Percentiles rank a stretch among this genome's conserved stretches.
These are phyloP conservation scores for Fusarium buharicum DNA, from an alignment of 2,329 filamentous ascomycete genomes.

Conservation along the genomic window DNA sequence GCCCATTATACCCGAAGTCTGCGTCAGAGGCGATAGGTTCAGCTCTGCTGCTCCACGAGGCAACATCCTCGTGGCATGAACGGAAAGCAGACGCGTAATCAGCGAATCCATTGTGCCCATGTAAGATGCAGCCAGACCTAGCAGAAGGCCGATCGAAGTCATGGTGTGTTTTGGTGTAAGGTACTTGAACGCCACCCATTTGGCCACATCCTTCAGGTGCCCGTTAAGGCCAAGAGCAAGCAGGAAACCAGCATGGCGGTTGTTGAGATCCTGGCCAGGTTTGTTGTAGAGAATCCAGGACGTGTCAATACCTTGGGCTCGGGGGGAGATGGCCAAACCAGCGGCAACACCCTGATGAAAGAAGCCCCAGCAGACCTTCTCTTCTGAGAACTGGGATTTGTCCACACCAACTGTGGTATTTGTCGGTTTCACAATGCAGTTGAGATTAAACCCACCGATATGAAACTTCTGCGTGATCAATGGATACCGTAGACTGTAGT, in stretches of 20 bases:
- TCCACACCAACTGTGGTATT: slow-evolving; percentile 96
- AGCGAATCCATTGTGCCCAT: slow-evolving; percentile 97
- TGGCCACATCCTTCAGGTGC: slow-evolving; percentile 91
- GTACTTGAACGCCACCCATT: slow-evolving; percentile 99
- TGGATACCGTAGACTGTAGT: slow-evolving; percentile 87
- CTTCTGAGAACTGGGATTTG: slow-evolving; percentile 86
- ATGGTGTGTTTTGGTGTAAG: slow-evolving; percentile 99
- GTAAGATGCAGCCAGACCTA: slow-evolving; percentile 92
- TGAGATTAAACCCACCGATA: slow-evolving; percentile 89
- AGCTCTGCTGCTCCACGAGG: slow-evolving; percentile 92
- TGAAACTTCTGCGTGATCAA: slow-evolving; percentile 92
- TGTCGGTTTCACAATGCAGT: slow-evolving; percentile 89
- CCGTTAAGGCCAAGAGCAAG: slow-evolving; percentile 92
- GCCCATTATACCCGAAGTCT: slow-evolving; percentile 96
- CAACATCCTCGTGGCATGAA: slow-evolving; percentile 95
- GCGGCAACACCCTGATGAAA: slow-evolving; percentile 97
- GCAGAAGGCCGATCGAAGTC: slow-evolving; percentile 95
- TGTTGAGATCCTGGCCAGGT: slow-evolving; percentile 84
- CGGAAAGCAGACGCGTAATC: slow-evolving; percentile 90
- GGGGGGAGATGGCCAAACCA: slow-evolving; percentile 87
- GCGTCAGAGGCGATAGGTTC: slow-evolving; percentile 90
- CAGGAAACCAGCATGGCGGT: slow-evolving; percentile 94
- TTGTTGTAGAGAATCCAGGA: slow-evolving; percentile 99
- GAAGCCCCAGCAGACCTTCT: slow-evolving; percentile 98
- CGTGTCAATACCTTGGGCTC: slow-evolving; percentile 93